phyloP scores from a whole-genome alignment of 345 rosid species.

The Aurinia saxatilis region DNA sequence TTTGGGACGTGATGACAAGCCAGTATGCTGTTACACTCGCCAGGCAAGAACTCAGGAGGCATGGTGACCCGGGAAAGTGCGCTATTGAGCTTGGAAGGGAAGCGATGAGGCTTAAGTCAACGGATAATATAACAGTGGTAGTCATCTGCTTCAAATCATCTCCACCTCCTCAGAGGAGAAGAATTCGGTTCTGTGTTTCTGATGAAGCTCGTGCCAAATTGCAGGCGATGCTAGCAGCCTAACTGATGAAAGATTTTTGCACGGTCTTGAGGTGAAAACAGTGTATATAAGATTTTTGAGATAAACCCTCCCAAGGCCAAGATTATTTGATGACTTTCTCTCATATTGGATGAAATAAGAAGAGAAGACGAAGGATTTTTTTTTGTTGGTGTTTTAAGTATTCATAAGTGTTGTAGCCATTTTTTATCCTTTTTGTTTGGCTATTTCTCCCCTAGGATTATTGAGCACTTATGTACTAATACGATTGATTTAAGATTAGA shows the following conservation, averaged over 20 bases:
- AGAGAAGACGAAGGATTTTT: background rate
- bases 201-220: constrained; percentile 40
- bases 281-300: constrained; percentile 20
- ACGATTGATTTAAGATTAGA: constrained; percentile 1
- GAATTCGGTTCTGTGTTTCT: constrained; percentile 54
- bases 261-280: constrained; percentile 8
- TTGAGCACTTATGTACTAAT: constrained; percentile 13
- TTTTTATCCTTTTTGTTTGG: constrained; percentile 18
- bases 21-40: constrained; percentile 69
- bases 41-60: constrained; percentile 59
- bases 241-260: background rate
- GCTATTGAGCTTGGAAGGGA: constrained; percentile 66
- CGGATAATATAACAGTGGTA: constrained; percentile 70
- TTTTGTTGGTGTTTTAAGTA: background rate
- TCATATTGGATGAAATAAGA: constrained; percentile 13
- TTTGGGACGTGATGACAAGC: constrained; percentile 79
- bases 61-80: constrained; percentile 61
- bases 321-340: constrained; percentile 18
- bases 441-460: constrained; percentile 2
- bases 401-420: constrained; percentile 24
- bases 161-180: constrained; percentile 33
- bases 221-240: constrained; percentile 18
- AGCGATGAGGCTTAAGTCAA: constrained; percentile 51
- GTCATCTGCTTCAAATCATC: constrained; percentile 58
- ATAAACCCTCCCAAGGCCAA: background rate